Evolutionary conservation across 139 green algal genomes (phyloP).

Genomic region (Desmodesmus armatus): DNA sequence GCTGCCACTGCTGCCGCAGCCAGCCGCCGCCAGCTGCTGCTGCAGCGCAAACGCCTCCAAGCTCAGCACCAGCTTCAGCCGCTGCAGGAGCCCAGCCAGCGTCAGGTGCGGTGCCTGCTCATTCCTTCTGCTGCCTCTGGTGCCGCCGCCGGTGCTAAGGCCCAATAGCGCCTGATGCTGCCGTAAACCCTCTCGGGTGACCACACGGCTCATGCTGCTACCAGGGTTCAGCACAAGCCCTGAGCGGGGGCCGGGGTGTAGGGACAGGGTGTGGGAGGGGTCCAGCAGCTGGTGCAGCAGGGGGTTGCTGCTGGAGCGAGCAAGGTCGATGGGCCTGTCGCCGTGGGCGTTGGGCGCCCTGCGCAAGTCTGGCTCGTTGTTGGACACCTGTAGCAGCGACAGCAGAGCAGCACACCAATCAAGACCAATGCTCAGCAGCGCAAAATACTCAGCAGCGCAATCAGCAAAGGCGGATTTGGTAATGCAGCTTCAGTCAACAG

Average conservation of each 20-base stretch:
- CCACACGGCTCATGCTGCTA: background rate
- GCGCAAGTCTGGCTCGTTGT: slow-evolving; percentile 57
- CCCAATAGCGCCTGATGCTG: too few relatives aligned
- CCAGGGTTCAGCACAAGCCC: background rate
- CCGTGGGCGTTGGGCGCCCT: slow-evolving; percentile 45
- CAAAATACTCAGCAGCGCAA: background rate
- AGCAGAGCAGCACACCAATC: background rate
- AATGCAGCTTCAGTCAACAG: background rate
- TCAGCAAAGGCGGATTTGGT: background rate
- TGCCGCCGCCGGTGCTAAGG: background rate
- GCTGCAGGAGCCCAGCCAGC: slow-evolving; percentile 19
- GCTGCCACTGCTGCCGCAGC: slow-evolving; percentile 26
- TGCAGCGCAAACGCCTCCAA: slow-evolving; percentile 26
- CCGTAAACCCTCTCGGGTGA: background rate
- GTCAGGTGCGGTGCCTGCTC: background rate
- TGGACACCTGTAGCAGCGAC: slow-evolving; percentile 18
- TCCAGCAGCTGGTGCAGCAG: slow-evolving; percentile 68
- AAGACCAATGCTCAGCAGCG: background rate
- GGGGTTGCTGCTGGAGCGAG: slow-evolving; percentile 50
- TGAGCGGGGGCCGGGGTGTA: background rate
- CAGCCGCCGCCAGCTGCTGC: background rate
- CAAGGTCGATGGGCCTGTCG: slow-evolving; percentile 58
- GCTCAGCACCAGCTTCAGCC: slow-evolving; percentile 31
- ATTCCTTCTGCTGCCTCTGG: background rate
- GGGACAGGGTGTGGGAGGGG: background rate